Evolutionary conservation across 345 rosid species (phyloP).

Genomic region (Euphorbia lathyris): DNA sequence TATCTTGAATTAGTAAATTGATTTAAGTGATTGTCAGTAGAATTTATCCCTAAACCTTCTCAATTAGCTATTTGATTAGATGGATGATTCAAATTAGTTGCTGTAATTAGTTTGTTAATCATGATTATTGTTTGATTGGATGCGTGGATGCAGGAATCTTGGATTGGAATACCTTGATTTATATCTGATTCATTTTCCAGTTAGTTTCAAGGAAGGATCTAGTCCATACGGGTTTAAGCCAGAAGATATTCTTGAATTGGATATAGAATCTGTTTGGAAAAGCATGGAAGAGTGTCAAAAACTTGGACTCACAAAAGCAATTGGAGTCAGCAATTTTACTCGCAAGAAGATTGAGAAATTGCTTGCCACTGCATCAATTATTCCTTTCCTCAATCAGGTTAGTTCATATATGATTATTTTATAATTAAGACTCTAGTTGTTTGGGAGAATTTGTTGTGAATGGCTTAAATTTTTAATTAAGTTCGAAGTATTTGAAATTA

Average conservation of each 20-base stretch:
- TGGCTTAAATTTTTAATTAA: too few relatives aligned
- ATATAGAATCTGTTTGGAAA: constrained; percentile 32
- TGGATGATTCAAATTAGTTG: too few relatives aligned
- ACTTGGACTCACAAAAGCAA: constrained; percentile 33
- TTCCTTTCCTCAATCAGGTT: constrained; percentile 42
- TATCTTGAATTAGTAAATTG: too few relatives aligned
- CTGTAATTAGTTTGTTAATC: background rate
- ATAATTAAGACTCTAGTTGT: background rate
- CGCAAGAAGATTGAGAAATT: constrained; percentile 34
- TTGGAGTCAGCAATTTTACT: constrained; percentile 42
- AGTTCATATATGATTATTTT: background rate
- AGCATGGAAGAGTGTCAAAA: constrained; percentile 43
- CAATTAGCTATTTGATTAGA: too few relatives aligned
- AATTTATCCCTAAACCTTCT: too few relatives aligned
- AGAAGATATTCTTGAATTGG: constrained; percentile 19
- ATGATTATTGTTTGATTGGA: too few relatives aligned
- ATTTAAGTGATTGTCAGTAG: too few relatives aligned
- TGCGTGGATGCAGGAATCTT: constrained; percentile 37
- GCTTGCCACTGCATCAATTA: constrained; percentile 26
- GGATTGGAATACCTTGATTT: constrained; percentile 39
- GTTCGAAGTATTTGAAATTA: too few relatives aligned
- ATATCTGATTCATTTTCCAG: constrained; percentile 42
- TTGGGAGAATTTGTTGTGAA: background rate
- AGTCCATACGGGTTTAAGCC: background rate
- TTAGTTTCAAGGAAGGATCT: constrained; percentile 22